These are phyloP conservation scores for Podila clonocystis DNA, from an alignment of 192 early-diverging fungal species.

Conservation along the genomic window DNA sequence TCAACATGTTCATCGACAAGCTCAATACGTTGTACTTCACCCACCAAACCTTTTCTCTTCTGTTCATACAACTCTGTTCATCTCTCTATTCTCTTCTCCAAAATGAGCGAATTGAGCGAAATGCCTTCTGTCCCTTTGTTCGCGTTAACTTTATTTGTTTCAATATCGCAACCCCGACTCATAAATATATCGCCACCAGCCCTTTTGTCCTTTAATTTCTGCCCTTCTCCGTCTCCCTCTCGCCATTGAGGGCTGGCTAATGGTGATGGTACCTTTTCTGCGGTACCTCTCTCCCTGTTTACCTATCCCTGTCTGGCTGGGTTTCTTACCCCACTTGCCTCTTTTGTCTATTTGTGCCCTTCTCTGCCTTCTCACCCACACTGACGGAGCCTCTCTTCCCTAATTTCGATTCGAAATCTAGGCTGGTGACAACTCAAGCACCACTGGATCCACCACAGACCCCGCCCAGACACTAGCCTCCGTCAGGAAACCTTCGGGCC, in stretches of 20 bases:
- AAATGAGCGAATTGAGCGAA: too few relatives aligned
- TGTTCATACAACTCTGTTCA: not conserved
- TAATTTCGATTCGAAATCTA: constrained; percentile 10
- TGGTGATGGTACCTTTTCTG: not conserved
- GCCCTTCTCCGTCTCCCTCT: too few relatives aligned
- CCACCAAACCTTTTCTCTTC: not conserved
- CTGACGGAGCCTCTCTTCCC: not conserved
- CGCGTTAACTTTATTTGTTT: constrained; percentile 1
- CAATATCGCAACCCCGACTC: not conserved
- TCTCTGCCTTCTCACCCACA: not conserved
- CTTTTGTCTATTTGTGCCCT: not conserved
- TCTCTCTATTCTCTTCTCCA: not conserved
- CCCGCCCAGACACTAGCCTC: constrained; percentile 36
- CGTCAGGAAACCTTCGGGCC: constrained; percentile 33
- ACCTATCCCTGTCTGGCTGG: not conserved
- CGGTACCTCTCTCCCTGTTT: not conserved
- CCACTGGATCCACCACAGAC: constrained; percentile 46
- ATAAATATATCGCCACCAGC: too few relatives aligned
- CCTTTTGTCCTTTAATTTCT: too few relatives aligned
- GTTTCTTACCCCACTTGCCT: not conserved
- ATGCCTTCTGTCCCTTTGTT: not conserved
- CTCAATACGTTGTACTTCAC: not conserved
- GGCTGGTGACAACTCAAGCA: constrained; percentile 26
- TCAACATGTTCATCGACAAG: not conserved
- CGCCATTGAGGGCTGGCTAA: too few relatives aligned